Conservation (phyloP, 495 filamentous ascomycete species). For the Aspergillus ostianus region DNA sequence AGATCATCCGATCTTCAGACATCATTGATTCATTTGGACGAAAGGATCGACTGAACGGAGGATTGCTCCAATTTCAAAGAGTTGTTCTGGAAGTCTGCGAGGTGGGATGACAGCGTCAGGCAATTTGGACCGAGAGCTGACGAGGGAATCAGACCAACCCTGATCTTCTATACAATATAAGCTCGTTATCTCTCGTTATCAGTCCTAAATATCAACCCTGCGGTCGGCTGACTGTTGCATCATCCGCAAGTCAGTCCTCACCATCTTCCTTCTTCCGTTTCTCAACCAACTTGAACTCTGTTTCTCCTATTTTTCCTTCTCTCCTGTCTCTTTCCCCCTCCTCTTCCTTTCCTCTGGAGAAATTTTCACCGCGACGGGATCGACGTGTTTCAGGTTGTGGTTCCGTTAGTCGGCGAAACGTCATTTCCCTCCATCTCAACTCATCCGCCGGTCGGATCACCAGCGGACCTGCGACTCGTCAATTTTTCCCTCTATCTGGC, state of each 20-base stretch:
- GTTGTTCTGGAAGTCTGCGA: too few species aligned
- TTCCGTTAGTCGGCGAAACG: not conserved
- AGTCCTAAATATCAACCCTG: too few species aligned
- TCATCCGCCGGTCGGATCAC: not conserved
- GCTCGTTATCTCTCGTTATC: too few species aligned
- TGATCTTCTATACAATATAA: too few species aligned
- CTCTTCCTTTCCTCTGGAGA: too few species aligned
- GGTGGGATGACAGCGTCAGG: too few species aligned
- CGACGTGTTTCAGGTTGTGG: not conserved
- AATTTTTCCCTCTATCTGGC: not conserved
- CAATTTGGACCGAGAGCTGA: too few species aligned
- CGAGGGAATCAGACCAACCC: too few species aligned
- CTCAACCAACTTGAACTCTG: not conserved
- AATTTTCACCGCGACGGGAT: too few species aligned
- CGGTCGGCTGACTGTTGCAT: not conserved
- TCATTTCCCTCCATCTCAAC: not conserved
- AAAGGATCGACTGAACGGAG: too few species aligned
- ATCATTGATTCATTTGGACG: too few species aligned
- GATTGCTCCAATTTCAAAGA: too few species aligned
- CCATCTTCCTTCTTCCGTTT: not conserved
- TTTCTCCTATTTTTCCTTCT: not conserved
- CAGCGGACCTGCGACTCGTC: not conserved
- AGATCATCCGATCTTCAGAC: not conserved
- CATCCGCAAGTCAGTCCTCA: not conserved
- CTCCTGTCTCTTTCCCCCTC: not conserved